Conservation (phyloP, 305 asterid genomes). For the Solanum hybrid region DNA sequence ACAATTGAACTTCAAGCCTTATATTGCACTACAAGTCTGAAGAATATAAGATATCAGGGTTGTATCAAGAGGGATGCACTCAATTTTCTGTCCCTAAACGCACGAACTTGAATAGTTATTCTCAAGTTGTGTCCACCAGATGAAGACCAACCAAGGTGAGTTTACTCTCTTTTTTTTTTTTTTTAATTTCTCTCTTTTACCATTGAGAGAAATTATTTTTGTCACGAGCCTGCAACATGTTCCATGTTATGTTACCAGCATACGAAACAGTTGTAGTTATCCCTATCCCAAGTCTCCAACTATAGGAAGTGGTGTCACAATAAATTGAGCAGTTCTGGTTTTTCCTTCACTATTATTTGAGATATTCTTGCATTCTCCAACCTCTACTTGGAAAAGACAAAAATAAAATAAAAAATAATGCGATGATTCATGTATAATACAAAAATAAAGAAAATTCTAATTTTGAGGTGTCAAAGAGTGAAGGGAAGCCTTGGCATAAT, state of each 20-base stretch:
- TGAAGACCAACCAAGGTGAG: background rate
- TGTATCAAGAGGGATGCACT: background rate
- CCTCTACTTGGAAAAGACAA: background rate
- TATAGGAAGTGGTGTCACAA: background rate
- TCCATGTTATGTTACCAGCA: background rate
- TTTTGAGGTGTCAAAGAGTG: background rate
- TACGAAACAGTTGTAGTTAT: background rate
- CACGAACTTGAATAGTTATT: background rate
- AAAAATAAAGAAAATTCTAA: background rate
- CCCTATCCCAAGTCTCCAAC: background rate
- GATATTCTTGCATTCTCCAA: background rate
- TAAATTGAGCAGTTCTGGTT: background rate
- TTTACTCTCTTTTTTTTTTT: background rate
- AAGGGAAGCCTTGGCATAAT: background rate
- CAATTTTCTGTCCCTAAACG: background rate
- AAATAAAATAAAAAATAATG: background rate
- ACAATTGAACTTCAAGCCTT: background rate
- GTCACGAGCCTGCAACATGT: background rate
- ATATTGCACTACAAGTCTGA: background rate
- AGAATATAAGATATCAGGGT: background rate
- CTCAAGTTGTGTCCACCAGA: background rate
- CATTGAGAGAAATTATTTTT: background rate
- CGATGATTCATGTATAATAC: background rate
- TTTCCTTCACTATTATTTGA: background rate
- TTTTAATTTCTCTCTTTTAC: background rate